Evolutionary conservation across 2,329 filamentous ascomycete genomes (phyloP), one percentile per base, ranked within the genome.

Genomic region (Diaporthe caulivora): DNA sequence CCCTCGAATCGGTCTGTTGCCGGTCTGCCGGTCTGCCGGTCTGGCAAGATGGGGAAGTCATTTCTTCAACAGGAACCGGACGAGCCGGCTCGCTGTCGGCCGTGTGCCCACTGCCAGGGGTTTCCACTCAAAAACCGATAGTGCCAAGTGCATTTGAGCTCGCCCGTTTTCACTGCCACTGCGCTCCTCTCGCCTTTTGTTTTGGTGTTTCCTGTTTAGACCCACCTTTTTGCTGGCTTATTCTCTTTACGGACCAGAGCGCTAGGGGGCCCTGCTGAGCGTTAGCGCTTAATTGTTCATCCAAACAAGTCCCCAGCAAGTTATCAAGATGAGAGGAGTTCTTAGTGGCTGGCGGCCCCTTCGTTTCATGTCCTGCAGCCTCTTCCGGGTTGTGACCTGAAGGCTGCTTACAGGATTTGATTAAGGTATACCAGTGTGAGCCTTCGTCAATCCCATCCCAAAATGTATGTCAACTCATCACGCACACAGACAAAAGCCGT

Each of bases 281-380:
- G 62, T 67, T 53, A 47, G 62, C 62, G 62, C 62, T 67, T 67
- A 13, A 53, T 67, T 51, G 31, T 67, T 67, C 51, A 40, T 1
- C 29, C 21, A 65, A 53, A 37, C 31, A 51, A 53, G 47, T 53
- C n/a, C 31, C 44, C 62, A 40, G 62, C 18, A 10, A 21, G 47
- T 44, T 53, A 40, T 67, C 62, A 67, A 67, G n/a, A 67, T 67
- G 62, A 67, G 62, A 67, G 62, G 62, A 67, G 31, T 53, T 53
- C 29, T 26, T 53, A 37, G 31, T 53, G 62, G 47, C 47, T 26
- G n/a, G 34, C 47, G 44, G 21, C 13, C 44, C 44, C 44, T 67
- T 26, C 44, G 62, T 67, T 67, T 67, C 62, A 67, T 11, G 40
- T 67, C 13, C 47, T 67, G 62, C 62, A 67, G 47, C 47, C 62